Evolutionary conservation across 164 flowering plant species (phyloP).

Genomic region (Hamamelis virginiana): DNA sequence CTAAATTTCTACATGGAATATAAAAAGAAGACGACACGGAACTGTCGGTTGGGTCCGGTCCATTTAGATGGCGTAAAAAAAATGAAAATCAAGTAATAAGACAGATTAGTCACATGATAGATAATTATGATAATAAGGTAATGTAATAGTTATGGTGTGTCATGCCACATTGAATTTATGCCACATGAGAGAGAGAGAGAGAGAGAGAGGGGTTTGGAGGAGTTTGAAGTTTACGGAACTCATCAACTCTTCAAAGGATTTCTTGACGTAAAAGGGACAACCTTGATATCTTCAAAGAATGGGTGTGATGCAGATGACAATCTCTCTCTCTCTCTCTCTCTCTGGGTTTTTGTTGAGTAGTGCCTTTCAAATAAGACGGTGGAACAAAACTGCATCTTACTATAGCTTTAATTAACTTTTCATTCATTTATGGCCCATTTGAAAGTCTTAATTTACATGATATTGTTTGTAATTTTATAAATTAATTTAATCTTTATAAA

Average conservation of each 20-base stretch:
- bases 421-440: not conserved
- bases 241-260: no score
- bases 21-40: no score
- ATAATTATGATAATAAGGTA: not conserved
- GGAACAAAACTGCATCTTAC: not conserved
- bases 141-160: not conserved
- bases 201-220: not conserved
- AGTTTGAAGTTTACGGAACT: conserved; percentile 15
- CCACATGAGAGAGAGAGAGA: not conserved
- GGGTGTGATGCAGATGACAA: conserved; percentile 5
- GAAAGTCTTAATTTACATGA: no score
- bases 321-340: no score
- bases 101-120: no score
- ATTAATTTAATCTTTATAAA: no score
- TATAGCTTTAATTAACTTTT: not conserved
- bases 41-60: no score
- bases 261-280: conserved; percentile 26
- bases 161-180: not conserved
- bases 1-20: no score
- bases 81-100: no score
- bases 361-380: conserved; percentile 6
- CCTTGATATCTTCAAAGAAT: not conserved
- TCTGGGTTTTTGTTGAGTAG: conserved; percentile 5
- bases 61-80: no score
- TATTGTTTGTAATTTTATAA: no score